Percentiles rank a stretch among this genome's conserved stretches.
phyloP scores from a whole-genome alignment of 495 filamentous ascomycete species.

The Penicillium manginii region DNA sequence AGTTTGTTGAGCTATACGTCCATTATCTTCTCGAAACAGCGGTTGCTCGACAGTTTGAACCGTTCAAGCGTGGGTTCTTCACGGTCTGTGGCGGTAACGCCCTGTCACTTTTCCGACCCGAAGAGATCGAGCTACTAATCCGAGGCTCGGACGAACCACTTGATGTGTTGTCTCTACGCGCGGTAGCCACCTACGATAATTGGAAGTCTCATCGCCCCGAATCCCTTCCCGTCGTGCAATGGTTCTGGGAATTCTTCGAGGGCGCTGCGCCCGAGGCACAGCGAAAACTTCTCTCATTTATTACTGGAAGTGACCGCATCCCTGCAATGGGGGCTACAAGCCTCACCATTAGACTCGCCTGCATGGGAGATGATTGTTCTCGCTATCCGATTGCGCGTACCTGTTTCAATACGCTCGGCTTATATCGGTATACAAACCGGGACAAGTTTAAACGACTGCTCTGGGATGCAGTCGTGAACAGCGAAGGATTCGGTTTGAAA shows the following conservation, averaged over 20 bases:
- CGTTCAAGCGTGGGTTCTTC: constrained; percentile 94
- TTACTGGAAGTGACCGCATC: constrained; percentile 92
- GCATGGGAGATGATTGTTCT: constrained; percentile 72
- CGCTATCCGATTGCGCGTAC: constrained; percentile 87
- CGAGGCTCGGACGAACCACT: constrained; percentile 86
- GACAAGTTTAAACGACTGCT: constrained; percentile 71
- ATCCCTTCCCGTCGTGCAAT: constrained; percentile 67
- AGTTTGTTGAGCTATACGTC: constrained; percentile 89
- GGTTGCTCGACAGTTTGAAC: constrained; percentile 85
- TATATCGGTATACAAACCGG: constrained; percentile 71
- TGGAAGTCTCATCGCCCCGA: constrained; percentile 61
- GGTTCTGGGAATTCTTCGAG: constrained; percentile 90
- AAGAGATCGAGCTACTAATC: constrained; percentile 90
- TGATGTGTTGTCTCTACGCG: constrained; percentile 75
- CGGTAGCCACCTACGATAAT: constrained; percentile 81
- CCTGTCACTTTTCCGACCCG: constrained; percentile 85
- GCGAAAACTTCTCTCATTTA: constrained; percentile 79
- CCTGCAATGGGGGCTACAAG: constrained; percentile 89
- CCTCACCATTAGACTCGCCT: constrained; percentile 72
- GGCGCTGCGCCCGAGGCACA: constrained; percentile 67
- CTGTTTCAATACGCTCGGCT: constrained; percentile 83
- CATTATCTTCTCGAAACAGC: constrained; percentile 78
- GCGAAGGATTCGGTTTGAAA: constrained; percentile 94
- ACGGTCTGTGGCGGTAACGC: constrained; percentile 92
- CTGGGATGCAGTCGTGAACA: constrained; percentile 86